Conservation (phyloP, 176 grass and related monocot genomes). For the Carex littledalei region DNA sequence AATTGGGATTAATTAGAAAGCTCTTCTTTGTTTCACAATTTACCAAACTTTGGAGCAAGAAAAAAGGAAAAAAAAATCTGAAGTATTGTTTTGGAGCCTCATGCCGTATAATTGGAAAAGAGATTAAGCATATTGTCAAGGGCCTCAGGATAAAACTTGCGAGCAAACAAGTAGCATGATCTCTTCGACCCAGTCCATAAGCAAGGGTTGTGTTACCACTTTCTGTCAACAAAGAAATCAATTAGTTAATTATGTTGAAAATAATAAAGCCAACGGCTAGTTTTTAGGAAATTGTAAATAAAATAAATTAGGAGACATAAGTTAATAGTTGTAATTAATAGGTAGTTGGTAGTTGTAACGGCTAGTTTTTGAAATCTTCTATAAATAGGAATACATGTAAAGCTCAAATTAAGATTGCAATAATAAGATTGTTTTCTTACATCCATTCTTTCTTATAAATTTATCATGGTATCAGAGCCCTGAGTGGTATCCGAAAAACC, state of each 20-base stretch:
- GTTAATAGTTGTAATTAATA: no score
- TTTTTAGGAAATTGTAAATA: no score
- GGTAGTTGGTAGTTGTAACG: no score
- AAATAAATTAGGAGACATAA: no score
- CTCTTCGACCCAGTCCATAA: slow-evolving; percentile 90
- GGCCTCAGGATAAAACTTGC: slow-evolving; percentile 80
- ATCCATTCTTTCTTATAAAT: no score
- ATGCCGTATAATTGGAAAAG: slow-evolving; percentile 76
- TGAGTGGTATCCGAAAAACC: no score
- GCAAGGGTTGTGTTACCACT: slow-evolving; percentile 49
- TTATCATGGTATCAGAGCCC: no score
- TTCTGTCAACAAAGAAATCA: slow-evolving; percentile 42
- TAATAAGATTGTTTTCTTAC: no score
- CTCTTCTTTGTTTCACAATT: slow-evolving; percentile 53
- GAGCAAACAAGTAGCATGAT: slow-evolving; percentile 89
- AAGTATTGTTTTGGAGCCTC: slow-evolving; percentile 25
- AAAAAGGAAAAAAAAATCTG: slow-evolving; percentile 3
- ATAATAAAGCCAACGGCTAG: no score
- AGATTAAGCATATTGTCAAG: slow-evolving; percentile 66
- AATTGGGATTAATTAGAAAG: slow-evolving; percentile 37
- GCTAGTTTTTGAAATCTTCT: no score
- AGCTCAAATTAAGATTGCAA: no score
- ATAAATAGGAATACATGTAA: no score
- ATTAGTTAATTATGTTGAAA: background rate
- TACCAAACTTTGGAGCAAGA: slow-evolving; percentile 30